These are phyloP conservation scores for Yueomyces sinensis DNA, from an alignment of 805 yeast genomes.

Conservation along the genomic window DNA sequence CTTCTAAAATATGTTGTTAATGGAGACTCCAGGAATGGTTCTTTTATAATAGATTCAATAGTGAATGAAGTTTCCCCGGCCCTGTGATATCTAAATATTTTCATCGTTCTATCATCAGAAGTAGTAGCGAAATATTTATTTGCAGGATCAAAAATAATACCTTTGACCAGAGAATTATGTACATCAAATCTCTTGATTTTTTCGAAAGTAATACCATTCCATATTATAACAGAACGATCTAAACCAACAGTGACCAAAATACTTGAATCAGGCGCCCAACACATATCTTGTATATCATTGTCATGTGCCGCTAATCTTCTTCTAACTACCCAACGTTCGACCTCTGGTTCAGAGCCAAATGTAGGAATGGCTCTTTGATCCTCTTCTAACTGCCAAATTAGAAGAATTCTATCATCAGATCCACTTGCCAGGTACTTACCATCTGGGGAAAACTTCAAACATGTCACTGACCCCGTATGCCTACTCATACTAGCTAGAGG, in stretches of 20 bases:
- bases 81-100: constrained; percentile 76
- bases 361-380: constrained; percentile 30
- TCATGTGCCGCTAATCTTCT: constrained; percentile 93
- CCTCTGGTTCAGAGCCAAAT: constrained; percentile 63
- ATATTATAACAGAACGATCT: constrained; percentile 82
- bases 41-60: constrained; percentile 68
- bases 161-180: constrained; percentile 92
- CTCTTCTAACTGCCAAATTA: constrained; percentile 90
- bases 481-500: constrained; percentile 87
- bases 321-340: constrained; percentile 90
- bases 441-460: constrained; percentile 83
- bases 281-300: constrained; percentile 93
- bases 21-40: constrained; percentile 83
- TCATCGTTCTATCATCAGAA: constrained; percentile 85
- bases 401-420: constrained; percentile 81
- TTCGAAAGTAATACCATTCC: constrained; percentile 89
- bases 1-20: constrained; percentile 81
- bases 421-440: constrained; percentile 90
- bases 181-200: constrained; percentile 76
- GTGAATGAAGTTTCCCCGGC: constrained; percentile 67
- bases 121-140: constrained; percentile 95
- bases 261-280: constrained; percentile 94
- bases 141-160: constrained; percentile 96
- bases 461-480: constrained; percentile 94
- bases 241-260: constrained; percentile 87